phyloP scores from a whole-genome alignment of 2,329 filamentous ascomycete genomes.

The Westerdykella sp. region DNA sequence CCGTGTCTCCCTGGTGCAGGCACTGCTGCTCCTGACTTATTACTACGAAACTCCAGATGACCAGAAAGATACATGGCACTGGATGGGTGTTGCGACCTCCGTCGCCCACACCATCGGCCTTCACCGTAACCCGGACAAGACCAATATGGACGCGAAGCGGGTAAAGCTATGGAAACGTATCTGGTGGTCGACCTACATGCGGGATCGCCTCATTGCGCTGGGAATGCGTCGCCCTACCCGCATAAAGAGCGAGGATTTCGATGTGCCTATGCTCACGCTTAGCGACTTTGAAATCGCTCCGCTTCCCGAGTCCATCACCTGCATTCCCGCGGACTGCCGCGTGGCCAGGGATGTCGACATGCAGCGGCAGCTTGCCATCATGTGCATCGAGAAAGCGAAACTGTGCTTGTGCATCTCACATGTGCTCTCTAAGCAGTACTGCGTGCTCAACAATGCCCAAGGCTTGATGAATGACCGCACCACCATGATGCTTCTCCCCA shows the following conservation, averaged over 20 bases:
- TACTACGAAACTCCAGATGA: slow-evolving; percentile 98
- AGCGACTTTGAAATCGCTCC: slow-evolving; percentile 75
- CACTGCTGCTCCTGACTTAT: slow-evolving; percentile 86
- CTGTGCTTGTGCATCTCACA: slow-evolving; percentile 84
- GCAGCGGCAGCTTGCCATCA: slow-evolving; percentile 71
- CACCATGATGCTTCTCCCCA: slow-evolving; percentile 85
- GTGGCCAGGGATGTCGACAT: slow-evolving; percentile 63
- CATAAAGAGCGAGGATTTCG: slow-evolving; percentile 89
- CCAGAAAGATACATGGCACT: slow-evolving; percentile 97
- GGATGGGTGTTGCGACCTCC: slow-evolving; percentile 95
- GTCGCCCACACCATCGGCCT: slow-evolving; percentile 89
- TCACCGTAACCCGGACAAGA: slow-evolving; percentile 76
- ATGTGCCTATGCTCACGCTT: slow-evolving; percentile 82
- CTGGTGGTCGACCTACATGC: slow-evolving; percentile 98
- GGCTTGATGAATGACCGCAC: slow-evolving; percentile 62
- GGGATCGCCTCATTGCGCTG: slow-evolving; percentile 83
- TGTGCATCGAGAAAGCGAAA: slow-evolving; percentile 90
- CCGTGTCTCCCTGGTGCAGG: slow-evolving; percentile 80
- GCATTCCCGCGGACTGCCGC: slow-evolving; percentile 64
- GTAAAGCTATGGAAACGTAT: slow-evolving; percentile 89
- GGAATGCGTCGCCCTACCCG: slow-evolving; percentile 90
- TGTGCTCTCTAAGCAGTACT: slow-evolving; percentile 87
- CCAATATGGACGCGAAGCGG: slow-evolving; percentile 65
- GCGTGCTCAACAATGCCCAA: slow-evolving; percentile 78
- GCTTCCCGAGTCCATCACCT: slow-evolving; percentile 60